Evolutionary conservation across 1,284 basidiomycete species (phyloP), one percentile per base, ranked within the genome.

Genomic region (Apiotrichum sp.): DNA sequence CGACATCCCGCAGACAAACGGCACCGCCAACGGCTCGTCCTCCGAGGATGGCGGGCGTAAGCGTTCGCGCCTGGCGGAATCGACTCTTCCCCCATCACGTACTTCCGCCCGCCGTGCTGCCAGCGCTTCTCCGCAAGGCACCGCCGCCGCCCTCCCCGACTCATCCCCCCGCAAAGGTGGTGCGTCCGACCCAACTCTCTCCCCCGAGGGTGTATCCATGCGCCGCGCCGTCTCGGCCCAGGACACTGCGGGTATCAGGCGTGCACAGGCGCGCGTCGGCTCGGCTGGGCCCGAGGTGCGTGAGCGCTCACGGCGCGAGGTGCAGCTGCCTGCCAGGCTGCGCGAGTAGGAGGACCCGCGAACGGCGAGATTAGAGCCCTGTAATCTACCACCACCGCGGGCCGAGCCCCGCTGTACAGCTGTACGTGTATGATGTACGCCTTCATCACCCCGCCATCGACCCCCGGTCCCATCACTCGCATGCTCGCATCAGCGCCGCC

Each of bases 231-330:
- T 59, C 33, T 48, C 43, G n/a, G 57, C 58, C 13, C 52, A 42
- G 29, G 57, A 59, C 34, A 47, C 48, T 3, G 53, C 32, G 29
- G 48, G 36, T 35, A 11, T 39, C 11, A 48, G 55, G 22, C 34
- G 54, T n/a, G 47, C 52, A 5, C n/a, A 44, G 7, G 53, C 57
- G 39, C 58, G 65, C 39, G 57, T 46, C 42, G 58, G 49, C 16
- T 56, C 51, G 16, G 64, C 55, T 42, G 57, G 56, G 32, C 61
- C 53, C 33, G 63, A 53, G 3, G 31, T 56, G 50, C 63, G 63
- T 32, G 66, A 71, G 52, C 62, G 68, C 14, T 54, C 56, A 6
- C 59, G 61, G 32, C 57, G 69, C 47, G 69, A 71, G 56, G 63
- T 63, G 0, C 64, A 62, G 33, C 43, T 65, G 32, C 69, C 69